Base-by-base conservation (phyloP, 768 basidiomycete species). In the Lentinula sp. region DNA sequence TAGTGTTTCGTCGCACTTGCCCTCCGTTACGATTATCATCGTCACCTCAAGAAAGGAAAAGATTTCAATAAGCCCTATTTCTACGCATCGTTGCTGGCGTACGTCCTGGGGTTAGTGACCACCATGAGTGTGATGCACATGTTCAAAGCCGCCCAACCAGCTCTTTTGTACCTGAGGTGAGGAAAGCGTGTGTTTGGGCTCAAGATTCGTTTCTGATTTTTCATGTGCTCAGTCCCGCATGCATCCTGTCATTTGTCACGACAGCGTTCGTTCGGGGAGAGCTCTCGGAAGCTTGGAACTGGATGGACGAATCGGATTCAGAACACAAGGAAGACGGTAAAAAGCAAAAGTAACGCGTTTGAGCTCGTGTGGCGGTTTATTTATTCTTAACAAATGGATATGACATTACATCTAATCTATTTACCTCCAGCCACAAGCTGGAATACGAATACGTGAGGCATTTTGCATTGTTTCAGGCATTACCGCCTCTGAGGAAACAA, bases 111-210 rank as follows among this genome's bases (percentile, higher is more conserved):
- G 1, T 81, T 98, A 35, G 71, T 76, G 16, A 79, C 78, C 13
- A 95, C 95, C 7, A 93, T 97, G 84, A 67, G 71, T 0, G 90
- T 95, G 23, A 93, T 97, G 94, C 91, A 96, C 68, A 68, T 74
- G 43, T 87, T 85, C 65, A 76, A 78, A 35, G 80, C 78, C 6
- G 93, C 91, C 3, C 96, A 99, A 67, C 96, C 96, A 1, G 96
- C 96, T 1, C 74, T 99, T 59, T 76, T 99, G 49, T 99, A 98
- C 73, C 81, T 99, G 63, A 90, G 89, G 90, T 89, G 66, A 68
- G 83, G 42, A 21, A 40, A 37, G 28, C 11, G 23, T n/a, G 8
- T 31, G 23, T 16, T 43, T 43, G 5, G 28, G 63, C 43, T 37
- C 9, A 28, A 42, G 34, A 28, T 16, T 13, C 39, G 15, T 40